Evolutionary conservation across 2,329 filamentous ascomycete species (phyloP).

Genomic region (Hyphodiscus sp.): DNA sequence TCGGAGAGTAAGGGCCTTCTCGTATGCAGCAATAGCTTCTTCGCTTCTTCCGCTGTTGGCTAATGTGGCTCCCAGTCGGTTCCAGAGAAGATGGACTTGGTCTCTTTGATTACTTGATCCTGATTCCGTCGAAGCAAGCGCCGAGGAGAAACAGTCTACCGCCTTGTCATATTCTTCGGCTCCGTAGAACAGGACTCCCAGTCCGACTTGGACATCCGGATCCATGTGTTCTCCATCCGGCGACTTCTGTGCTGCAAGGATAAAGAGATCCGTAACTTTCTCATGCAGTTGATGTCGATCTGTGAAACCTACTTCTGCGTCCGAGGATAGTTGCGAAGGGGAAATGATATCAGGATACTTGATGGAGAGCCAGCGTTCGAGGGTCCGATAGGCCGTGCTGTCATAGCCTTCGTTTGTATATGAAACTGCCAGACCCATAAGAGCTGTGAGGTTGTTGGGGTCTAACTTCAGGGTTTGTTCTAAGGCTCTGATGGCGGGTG

Average conservation of each 20-base stretch:
- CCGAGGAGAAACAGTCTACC: constrained; percentile 94
- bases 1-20: constrained; percentile 80
- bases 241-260: constrained; percentile 83
- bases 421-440: constrained; percentile 93
- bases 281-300: constrained; percentile 85
- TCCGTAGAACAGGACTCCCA: constrained; percentile 96
- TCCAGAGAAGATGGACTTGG: constrained; percentile 94
- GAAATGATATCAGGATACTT: constrained; percentile 84
- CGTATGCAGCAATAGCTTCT: constrained; percentile 95
- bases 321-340: constrained; percentile 60
- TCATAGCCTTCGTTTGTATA: constrained; percentile 99
- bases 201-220: constrained; percentile 92
- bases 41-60: constrained; percentile 91
- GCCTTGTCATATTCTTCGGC: constrained; percentile 98
- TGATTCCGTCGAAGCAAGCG: constrained; percentile 76
- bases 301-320: constrained; percentile 86
- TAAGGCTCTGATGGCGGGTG: constrained; percentile 86
- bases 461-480: constrained; percentile 88
- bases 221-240: constrained; percentile 95
- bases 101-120: constrained; percentile 78
- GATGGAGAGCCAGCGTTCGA: constrained; percentile 93
- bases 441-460: constrained; percentile 75
- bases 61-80: constrained; percentile 88
- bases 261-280: constrained; percentile 85
- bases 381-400: constrained; percentile 88